Conservation (phyloP, 2,329 filamentous ascomycete species). For the Graphilbum ipis-grandicollis region DNA sequence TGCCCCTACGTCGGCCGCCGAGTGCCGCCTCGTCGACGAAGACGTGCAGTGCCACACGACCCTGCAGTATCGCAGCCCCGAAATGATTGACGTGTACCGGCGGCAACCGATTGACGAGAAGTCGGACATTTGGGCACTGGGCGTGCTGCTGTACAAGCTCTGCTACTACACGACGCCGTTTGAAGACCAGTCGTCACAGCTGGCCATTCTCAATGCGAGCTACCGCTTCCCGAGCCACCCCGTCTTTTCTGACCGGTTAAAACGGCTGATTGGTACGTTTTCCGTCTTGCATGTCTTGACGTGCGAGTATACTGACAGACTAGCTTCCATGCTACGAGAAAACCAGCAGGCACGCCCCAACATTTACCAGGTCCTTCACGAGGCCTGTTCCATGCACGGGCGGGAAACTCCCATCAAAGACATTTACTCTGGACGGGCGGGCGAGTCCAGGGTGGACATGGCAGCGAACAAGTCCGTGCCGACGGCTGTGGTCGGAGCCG, state of each 20-base stretch:
- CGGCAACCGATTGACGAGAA: constrained; percentile 97
- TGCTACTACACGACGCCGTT: constrained; percentile 99
- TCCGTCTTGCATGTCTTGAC: too few relatives aligned
- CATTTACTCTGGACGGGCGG: too few relatives aligned
- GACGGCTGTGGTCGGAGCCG: constrained; percentile 55
- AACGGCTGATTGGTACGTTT: constrained; percentile 67
- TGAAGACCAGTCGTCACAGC: constrained; percentile 78
- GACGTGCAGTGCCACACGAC: constrained; percentile 96
- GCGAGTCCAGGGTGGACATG: too few relatives aligned
- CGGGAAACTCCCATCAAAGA: constrained; percentile 77
- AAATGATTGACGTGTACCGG: constrained; percentile 97
- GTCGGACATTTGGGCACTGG: constrained; percentile 94
- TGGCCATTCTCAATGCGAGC: constrained; percentile 90
- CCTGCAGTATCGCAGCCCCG: constrained; percentile 89
- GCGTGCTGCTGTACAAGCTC: constrained; percentile 89
- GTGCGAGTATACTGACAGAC: too few relatives aligned
- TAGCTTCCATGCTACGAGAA: constrained; percentile 85
- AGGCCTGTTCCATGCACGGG: constrained; percentile 79
- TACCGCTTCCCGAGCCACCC: constrained; percentile 86
- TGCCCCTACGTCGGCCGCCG: constrained; percentile 69
- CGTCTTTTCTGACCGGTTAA: constrained; percentile 73
- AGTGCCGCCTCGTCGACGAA: constrained; percentile 87
- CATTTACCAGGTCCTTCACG: constrained; percentile 81
- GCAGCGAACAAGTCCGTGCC: too few relatives aligned
- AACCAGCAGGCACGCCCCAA: constrained; percentile 64